Conservation (phyloP, 2,329 filamentous ascomycete genomes). For the Ascochyta pisi region DNA sequence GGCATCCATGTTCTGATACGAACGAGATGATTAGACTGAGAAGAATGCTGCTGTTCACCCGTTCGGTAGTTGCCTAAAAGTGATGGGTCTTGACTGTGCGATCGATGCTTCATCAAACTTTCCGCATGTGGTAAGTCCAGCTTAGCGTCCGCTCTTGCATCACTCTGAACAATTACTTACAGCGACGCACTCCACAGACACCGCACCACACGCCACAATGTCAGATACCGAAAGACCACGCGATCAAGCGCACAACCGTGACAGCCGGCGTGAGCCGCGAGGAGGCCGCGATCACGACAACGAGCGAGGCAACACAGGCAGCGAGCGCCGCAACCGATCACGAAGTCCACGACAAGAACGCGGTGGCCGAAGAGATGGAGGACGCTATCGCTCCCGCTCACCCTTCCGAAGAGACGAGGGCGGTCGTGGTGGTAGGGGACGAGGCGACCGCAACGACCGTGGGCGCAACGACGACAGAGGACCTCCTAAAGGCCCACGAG, state of each 20-base stretch:
- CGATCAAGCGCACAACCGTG: conserved; percentile 33
- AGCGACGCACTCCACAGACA: neutral
- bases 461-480: conserved; percentile 18
- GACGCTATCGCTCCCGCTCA: conserved; percentile 39
- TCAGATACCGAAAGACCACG: conserved; percentile 37
- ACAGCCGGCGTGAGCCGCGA: conserved; percentile 28
- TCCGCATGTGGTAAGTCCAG: neutral
- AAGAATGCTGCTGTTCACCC: no score
- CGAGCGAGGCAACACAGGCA: conserved; percentile 28
- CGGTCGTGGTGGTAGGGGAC: conserved; percentile 24
- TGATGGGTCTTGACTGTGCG: no score
- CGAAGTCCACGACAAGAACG: conserved; percentile 44
- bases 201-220: conserved; percentile 18
- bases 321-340: conserved; percentile 41
- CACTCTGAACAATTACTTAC: neutral
- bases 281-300: conserved; percentile 25
- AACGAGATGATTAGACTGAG: no score
- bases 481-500: conserved; percentile 38
- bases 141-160: conserved; percentile 3
- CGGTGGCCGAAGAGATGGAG: conserved; percentile 29
- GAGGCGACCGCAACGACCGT: conserved; percentile 18
- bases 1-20: no score
- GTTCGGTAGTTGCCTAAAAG: no score
- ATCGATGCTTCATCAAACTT: conserved; percentile 1
- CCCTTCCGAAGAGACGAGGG: conserved; percentile 32